A percentile compares a stretch with the other conserved stretches of the same genome.
phyloP scores from a whole-genome alignment of 208 protist species.

The Trypanosoma platydactyli region DNA sequence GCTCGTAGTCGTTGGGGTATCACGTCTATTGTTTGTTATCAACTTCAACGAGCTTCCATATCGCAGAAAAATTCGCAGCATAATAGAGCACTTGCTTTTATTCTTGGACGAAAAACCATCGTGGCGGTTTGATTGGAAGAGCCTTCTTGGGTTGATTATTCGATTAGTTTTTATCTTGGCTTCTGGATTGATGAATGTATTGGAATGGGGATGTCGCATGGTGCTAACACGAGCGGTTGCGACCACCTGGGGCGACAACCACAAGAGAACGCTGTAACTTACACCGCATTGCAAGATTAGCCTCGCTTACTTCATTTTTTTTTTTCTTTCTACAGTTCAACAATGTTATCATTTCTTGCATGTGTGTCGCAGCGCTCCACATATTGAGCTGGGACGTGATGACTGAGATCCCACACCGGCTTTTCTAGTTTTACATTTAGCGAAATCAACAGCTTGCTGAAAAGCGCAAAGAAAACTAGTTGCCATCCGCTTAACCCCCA shows the following conservation, averaged over 20 bases:
- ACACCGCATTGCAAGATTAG: too few relatives aligned
- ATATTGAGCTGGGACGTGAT: too few relatives aligned
- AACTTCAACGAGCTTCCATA: slow-evolving; percentile 51
- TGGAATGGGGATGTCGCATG: slow-evolving; percentile 4
- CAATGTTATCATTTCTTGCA: too few relatives aligned
- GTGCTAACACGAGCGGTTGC: slow-evolving; percentile 7
- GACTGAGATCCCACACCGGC: too few relatives aligned
- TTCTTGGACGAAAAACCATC: slow-evolving; percentile 32
- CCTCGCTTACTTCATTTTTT: too few relatives aligned
- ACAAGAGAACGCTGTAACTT: too few relatives aligned
- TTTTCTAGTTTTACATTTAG: background rate
- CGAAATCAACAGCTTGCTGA: too few relatives aligned
- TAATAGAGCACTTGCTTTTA: slow-evolving; percentile 39
- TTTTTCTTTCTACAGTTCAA: too few relatives aligned
- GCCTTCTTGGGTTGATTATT: slow-evolving; percentile 1
- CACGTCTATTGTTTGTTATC: slow-evolving; percentile 47
- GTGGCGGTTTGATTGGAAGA: background rate
- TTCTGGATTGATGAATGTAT: slow-evolving; percentile 6
- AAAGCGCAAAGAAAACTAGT: too few relatives aligned
- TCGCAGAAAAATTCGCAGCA: slow-evolving; percentile 32
- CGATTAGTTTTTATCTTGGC: slow-evolving; percentile 5
- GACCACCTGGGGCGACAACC: too few relatives aligned
- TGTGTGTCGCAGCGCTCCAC: too few relatives aligned
- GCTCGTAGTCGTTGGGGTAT: slow-evolving; percentile 35
- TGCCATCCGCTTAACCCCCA: too few relatives aligned